Conservation (phyloP, 768 basidiomycete species). For the Saitozyma podzolica region DNA sequence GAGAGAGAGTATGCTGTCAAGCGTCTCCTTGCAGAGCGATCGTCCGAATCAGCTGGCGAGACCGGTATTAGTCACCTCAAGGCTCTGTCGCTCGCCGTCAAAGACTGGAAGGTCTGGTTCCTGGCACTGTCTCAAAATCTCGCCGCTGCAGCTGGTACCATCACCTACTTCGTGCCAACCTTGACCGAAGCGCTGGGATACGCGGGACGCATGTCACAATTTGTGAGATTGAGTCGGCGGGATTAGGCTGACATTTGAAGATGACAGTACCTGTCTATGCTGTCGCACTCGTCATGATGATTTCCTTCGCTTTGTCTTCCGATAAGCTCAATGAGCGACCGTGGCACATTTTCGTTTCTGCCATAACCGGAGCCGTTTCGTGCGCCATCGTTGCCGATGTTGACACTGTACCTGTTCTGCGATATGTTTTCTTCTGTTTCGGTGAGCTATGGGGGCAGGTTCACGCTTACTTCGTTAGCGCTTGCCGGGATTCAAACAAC, state of each 20-base stretch:
- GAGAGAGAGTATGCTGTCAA: conserved; percentile 37
- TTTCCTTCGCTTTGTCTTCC: conserved; percentile 36
- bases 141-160: conserved; percentile 26
- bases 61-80: conserved; percentile 10
- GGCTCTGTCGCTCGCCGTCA: conserved; percentile 10
- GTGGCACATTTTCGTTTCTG: conserved; percentile 26
- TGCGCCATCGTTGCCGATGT: conserved; percentile 36
- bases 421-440: too few species aligned
- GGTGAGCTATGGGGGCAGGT: too few species aligned
- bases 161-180: conserved; percentile 35
- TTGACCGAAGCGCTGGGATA: conserved; percentile 23
- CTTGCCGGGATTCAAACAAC: not conserved
- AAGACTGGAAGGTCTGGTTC: conserved; percentile 19
- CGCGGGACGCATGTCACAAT: conserved; percentile 29
- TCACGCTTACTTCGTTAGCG: too few species aligned
- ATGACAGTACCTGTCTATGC: conserved; percentile 11
- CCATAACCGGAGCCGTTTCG: conserved; percentile 21
- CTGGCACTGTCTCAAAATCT: conserved; percentile 14
- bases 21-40: conserved; percentile 17
- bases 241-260: conserved; percentile 7
- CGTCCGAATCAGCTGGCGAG: conserved; percentile 11
- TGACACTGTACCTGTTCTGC: too few species aligned
- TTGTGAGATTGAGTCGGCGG: conserved; percentile 5
- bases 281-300: conserved; percentile 18
- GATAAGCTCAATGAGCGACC: conserved; percentile 41